Conservation (phyloP, 192 early-diverging fungal species). For the Piromyces sp. region DNA sequence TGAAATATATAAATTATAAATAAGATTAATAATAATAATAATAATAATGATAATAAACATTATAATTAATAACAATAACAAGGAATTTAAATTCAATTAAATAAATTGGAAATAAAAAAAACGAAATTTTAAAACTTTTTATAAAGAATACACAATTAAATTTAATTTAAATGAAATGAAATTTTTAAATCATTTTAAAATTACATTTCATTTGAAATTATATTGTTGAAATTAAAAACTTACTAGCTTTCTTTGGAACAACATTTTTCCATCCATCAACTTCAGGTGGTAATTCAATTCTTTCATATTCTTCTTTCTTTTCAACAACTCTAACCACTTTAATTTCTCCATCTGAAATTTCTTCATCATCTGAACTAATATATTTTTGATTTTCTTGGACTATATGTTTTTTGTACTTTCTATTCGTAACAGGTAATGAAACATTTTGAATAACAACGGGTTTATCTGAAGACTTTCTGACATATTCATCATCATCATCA, state of each 20-base stretch:
- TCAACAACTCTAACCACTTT: not conserved
- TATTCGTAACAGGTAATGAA: not conserved
- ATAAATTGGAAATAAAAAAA: too few relatives aligned
- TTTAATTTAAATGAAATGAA: too few relatives aligned
- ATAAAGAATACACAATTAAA: too few relatives aligned
- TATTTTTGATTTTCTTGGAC: not conserved
- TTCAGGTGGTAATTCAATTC: not conserved
- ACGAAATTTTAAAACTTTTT: too few relatives aligned
- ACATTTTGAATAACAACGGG: not conserved
- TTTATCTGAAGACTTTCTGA: not conserved
- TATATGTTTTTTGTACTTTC: not conserved
- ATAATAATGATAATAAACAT: too few relatives aligned
- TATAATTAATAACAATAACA: too few relatives aligned
- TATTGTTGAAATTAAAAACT: too few relatives aligned
- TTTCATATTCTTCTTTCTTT: not conserved
- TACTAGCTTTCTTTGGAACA: not conserved
- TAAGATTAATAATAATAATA: too few relatives aligned
- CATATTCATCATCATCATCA: not conserved
- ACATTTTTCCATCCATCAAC: not conserved
- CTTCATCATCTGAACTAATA: not conserved
- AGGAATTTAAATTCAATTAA: too few relatives aligned
- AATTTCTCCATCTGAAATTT: not conserved
- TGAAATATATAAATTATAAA: too few relatives aligned
- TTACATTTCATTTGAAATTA: too few relatives aligned
- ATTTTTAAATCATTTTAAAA: too few relatives aligned